Conservation (phyloP, 2,329 filamentous ascomycete species). For the Trichoderma simmonsii region DNA sequence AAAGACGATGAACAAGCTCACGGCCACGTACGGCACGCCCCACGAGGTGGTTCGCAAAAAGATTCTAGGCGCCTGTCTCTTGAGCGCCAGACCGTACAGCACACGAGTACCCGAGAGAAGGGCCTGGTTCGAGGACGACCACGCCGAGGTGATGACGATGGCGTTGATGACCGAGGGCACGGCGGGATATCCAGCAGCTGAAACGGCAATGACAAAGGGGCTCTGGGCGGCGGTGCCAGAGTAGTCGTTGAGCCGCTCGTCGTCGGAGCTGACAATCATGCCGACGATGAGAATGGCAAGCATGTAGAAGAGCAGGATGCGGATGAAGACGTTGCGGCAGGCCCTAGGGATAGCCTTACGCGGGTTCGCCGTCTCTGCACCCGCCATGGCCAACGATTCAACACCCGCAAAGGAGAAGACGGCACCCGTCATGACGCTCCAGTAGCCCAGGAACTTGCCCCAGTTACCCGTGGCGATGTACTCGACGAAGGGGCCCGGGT, state of each 20-base stretch:
- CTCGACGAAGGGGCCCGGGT: slow-evolving; percentile 65
- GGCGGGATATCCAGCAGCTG: slow-evolving; percentile 62
- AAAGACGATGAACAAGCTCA: slow-evolving; percentile 51
- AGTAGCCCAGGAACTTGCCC: slow-evolving; percentile 66
- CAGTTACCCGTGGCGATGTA: slow-evolving; percentile 56
- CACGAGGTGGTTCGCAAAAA: slow-evolving; percentile 59
- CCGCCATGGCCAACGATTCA: slow-evolving; percentile 59
- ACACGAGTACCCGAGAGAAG: slow-evolving; percentile 67
- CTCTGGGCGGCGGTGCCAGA: slow-evolving; percentile 47
- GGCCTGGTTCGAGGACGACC: slow-evolving; percentile 59
- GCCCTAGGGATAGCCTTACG: slow-evolving; percentile 51
- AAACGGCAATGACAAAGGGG: slow-evolving; percentile 71
- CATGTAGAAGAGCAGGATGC: slow-evolving; percentile 59
- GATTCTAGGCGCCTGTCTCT: slow-evolving; percentile 60
- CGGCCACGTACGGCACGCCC: slow-evolving; percentile 60
- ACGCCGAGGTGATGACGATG: slow-evolving; percentile 67
- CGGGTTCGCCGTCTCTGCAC: slow-evolving; percentile 57
- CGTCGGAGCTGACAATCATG: slow-evolving; percentile 58
- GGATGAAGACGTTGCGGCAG: slow-evolving; percentile 56
- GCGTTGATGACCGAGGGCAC: slow-evolving; percentile 74
- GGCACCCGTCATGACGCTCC: slow-evolving; percentile 59
- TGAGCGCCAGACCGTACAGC: slow-evolving; percentile 64
- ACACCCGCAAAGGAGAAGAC: slow-evolving; percentile 69
- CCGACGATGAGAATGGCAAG: slow-evolving; percentile 69
- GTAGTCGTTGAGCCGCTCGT: slow-evolving; percentile 49